Conservation (phyloP, 1,284 basidiomycete species). For the Fomitopsis palustris region DNA sequence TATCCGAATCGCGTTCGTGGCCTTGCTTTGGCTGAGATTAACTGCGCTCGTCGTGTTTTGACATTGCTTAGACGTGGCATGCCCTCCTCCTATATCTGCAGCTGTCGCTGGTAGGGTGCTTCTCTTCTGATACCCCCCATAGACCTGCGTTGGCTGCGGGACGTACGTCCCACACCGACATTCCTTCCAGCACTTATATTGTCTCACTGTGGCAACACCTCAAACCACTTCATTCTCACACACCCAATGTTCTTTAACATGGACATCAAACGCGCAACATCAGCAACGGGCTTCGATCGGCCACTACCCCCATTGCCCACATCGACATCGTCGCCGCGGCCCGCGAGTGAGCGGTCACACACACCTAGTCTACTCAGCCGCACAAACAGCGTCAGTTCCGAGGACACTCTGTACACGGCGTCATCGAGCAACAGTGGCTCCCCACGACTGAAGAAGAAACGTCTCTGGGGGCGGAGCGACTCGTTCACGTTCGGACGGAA, state of each 20-base stretch:
- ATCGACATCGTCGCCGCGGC: neutral
- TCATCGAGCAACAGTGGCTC: neutral
- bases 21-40: constrained; percentile 1
- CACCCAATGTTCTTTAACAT: neutral
- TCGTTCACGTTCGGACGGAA: neutral
- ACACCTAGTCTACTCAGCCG: neutral
- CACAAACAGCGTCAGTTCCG: neutral
- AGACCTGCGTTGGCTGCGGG: neutral
- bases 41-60: neutral
- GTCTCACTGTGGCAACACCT: neutral
- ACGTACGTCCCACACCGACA: neutral
- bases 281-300: neutral
- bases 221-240: neutral
- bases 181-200: neutral
- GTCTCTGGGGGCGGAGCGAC: neutral
- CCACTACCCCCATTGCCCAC: neutral
- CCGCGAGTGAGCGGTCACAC: neutral
- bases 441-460: neutral
- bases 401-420: neutral
- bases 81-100: neutral
- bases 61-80: neutral
- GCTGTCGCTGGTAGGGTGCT: neutral
- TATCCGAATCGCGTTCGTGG: neutral
- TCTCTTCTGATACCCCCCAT: neutral
- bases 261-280: neutral